These are phyloP conservation scores for Cytospora schulzeri DNA, from an alignment of 2,329 filamentous ascomycete genomes.

Conservation along the genomic window DNA sequence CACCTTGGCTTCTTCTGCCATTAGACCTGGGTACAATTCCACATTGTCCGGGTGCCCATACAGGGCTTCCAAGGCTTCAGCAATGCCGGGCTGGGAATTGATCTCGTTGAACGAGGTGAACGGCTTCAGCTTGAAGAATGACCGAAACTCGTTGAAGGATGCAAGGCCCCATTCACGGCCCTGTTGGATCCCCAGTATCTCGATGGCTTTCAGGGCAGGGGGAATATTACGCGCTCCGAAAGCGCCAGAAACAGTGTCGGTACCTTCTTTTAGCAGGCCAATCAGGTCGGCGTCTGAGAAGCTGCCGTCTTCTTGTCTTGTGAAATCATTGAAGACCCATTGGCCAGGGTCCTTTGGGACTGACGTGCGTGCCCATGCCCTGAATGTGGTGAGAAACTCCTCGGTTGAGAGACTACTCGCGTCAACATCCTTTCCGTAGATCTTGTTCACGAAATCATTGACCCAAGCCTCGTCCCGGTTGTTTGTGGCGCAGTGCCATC, in stretches of 20 bases:
- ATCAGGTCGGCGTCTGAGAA: slow-evolving; percentile 62
- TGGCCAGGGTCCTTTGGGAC: slow-evolving; percentile 47
- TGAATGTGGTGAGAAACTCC: slow-evolving; percentile 34
- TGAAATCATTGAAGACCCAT: slow-evolving; percentile 51
- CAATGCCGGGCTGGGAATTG: slow-evolving; percentile 58
- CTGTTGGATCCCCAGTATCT: slow-evolving; percentile 64
- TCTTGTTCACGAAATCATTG: slow-evolving; percentile 52
- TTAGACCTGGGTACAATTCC: slow-evolving; percentile 69
- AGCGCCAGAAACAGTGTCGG: slow-evolving; percentile 61
- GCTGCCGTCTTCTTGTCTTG: slow-evolving; percentile 50
- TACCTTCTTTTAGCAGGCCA: slow-evolving; percentile 56
- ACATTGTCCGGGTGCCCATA: slow-evolving; percentile 68
- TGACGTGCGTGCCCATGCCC: slow-evolving; percentile 38
- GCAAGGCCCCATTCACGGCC: slow-evolving; percentile 63
- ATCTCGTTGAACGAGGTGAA: slow-evolving; percentile 61
- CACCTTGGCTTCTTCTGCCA: slow-evolving; percentile 41
- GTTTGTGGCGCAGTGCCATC: slow-evolving; percentile 65
- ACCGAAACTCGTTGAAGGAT: slow-evolving; percentile 65
- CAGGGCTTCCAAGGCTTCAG: slow-evolving; percentile 56
- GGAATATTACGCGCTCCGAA: slow-evolving; percentile 64
- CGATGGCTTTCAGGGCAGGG: slow-evolving; percentile 59
- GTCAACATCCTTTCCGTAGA: slow-evolving; percentile 20
- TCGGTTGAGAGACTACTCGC: slow-evolving; percentile 6
- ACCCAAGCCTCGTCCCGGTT: slow-evolving; percentile 64
- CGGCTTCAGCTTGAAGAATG: slow-evolving; percentile 61